These are phyloP conservation scores for Eimeria acervulina DNA, from an alignment of 169 alveolate species.

Conservation along the genomic window DNA sequence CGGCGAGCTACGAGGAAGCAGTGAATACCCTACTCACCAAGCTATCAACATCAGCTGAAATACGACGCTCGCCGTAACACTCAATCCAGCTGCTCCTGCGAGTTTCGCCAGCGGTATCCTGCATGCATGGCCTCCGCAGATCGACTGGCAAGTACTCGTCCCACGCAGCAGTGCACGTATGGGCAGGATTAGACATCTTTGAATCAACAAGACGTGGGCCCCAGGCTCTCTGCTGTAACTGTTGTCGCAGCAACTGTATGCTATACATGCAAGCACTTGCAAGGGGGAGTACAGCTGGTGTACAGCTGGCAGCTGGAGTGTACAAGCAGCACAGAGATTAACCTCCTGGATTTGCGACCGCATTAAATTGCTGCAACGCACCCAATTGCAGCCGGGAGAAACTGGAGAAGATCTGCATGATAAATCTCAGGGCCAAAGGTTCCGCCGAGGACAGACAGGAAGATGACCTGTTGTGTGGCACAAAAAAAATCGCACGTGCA, in stretches of 20 bases:
- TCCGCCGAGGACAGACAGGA: constrained; percentile 31
- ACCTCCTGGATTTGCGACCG: neutral
- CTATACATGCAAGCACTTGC: neutral
- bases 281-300: neutral
- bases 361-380: neutral
- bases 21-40: constrained; percentile 26
- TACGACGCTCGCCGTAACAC: constrained; percentile 24
- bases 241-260: no score
- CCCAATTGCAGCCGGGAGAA: constrained; percentile 45
- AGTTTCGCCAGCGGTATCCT: constrained; percentile 65
- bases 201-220: no score
- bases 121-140: neutral
- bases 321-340: neutral
- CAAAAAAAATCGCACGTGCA: neutral
- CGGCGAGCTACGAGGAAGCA: neutral
- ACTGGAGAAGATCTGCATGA: constrained; percentile 39
- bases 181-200: no score
- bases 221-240: no score
- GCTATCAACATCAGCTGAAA: constrained; percentile 46
- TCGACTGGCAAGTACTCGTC: neutral
- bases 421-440: constrained; percentile 55
- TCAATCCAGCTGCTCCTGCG: constrained; percentile 25
- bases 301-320: neutral
- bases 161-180: no score
- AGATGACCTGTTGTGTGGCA: neutral